Evolutionary conservation across 805 yeast species (phyloP), one percentile per base, ranked within the genome.

Genomic region (Lipomyces oligophaga): DNA sequence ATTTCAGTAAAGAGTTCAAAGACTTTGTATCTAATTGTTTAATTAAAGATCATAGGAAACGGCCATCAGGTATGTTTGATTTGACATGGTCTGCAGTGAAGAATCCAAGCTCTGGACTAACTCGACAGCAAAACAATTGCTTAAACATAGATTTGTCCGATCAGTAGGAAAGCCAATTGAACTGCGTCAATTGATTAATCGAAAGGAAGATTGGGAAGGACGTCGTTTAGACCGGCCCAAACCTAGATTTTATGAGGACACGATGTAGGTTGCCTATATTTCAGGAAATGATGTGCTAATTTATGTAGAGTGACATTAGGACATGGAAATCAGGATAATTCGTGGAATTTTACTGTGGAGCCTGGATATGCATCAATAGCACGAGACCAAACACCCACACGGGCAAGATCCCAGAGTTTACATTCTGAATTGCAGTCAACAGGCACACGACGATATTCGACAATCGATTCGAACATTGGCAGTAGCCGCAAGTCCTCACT

Each of bases 21-120:
- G 82, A 77, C 57, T 90, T 93, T 66, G 79, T 87, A 19, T 63
- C 66, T 21, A 65, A 65, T 43, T 90, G 97, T 65, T 71, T 93
- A 43, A 77, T 78, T 32, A 85, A 80, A 63, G 79, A 81, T 52
- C 89, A 94, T 22, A 63, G 63, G 11, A 67, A 71, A 36, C 70
- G 98, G 49, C 84, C 90, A 0, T 72, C 74, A 13, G 50, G 50
- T 46, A 36, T 24, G 38, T 13, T 13, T 8, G 30, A 13, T 10
- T 10, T 13, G 10, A 5, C 10, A 19, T 13, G 20, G 8, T 16
- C 19, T n/a, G 21, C 13, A 5, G 28, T n/a, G 11, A 5, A 2
- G 4, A 3, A 32, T 21, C 15, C 13, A 15, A 20, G 13, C 20
- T 10, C 31, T 39, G 28, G n/a, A 38, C 41, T 4, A 2, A 3